Conservation (phyloP, 306 rosid species). For the Hippophae tibetana region DNA sequence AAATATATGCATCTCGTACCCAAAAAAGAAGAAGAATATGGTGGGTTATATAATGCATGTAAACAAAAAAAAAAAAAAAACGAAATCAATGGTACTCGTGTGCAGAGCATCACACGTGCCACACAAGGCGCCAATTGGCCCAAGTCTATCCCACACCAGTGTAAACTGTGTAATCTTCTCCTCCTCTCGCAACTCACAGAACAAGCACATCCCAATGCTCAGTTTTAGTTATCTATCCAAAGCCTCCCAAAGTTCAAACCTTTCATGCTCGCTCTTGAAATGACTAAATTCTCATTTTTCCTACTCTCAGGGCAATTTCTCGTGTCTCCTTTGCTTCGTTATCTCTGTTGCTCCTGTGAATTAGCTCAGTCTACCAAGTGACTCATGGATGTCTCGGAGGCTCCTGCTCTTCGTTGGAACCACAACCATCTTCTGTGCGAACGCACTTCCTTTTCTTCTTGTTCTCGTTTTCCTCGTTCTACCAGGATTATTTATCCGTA, state of each 20-base stretch:
- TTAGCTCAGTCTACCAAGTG: conserved; percentile 17
- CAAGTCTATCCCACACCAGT: not conserved
- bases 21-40: too few species aligned
- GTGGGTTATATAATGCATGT: too few species aligned
- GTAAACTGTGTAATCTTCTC: not conserved
- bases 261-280: conserved; percentile 7
- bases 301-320: conserved; percentile 2
- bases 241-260: conserved; percentile 11
- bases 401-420: conserved; percentile 33
- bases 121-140: not conserved
- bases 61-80: too few species aligned
- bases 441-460: conserved; percentile 18
- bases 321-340: conserved; percentile 22
- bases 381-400: conserved; percentile 46
- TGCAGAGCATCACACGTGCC: not conserved
- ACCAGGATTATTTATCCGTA: conserved; percentile 44
- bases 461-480: conserved; percentile 26
- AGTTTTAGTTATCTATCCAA: conserved; percentile 2
- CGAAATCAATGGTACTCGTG: too few species aligned
- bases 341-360: conserved; percentile 21
- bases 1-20: too few species aligned
- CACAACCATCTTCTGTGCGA: conserved; percentile 24
- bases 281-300: conserved; percentile 22
- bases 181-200: conserved; percentile 1
- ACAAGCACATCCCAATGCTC: not conserved